Base-by-base conservation (phyloP, 306 rosid genomes). In the Cercis canadensis region DNA sequence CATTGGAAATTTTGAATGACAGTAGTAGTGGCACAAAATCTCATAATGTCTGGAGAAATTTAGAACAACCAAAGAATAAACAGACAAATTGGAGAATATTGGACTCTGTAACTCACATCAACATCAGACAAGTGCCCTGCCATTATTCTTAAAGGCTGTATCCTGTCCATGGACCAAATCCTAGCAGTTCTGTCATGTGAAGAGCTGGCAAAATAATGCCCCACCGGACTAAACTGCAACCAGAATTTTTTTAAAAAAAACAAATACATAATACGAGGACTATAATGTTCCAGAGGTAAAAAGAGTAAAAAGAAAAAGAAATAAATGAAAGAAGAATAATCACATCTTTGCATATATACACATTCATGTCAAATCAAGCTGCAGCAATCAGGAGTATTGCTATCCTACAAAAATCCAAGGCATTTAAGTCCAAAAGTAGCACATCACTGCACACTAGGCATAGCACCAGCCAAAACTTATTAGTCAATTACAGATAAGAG, bases 121-220 rank as follows among this genome's bases (percentile, higher is more conserved):
- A 91, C 99, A 67, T 95, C 99, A 40, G 97, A 95, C 75, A 95
- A 84, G 82, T 91, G 99, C 62, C 99, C 97, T 3, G 97, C 97
- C 95, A 94, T 87, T 84, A 94, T 89, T 76, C 99, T 80, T 59
- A 94, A 75, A 55, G 97, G 99, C 62, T 87, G 97, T 78, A 91
- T 83, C 86, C 95, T 86, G 84, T 94, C 97, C 95, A 87, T 85
- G 34, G 95, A 86, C 99, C 99, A 94, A 65, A 94, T 82, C 80
- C 97, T 84, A 76, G 99, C 99, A 32, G 99, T 94, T 81, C 97
- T 87, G 83, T 94, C 99, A 41, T 94, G 99, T 45, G 99, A 94
- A 59, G 87, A 84, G 72, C 99, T 94, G 72, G 96, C 99, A 86
- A 94, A 94, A 83, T 94, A 91, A 74, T 89, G 97, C 59, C 99